Conservation (phyloP, 768 basidiomycete species). For the Saitozyma sp. region DNA sequence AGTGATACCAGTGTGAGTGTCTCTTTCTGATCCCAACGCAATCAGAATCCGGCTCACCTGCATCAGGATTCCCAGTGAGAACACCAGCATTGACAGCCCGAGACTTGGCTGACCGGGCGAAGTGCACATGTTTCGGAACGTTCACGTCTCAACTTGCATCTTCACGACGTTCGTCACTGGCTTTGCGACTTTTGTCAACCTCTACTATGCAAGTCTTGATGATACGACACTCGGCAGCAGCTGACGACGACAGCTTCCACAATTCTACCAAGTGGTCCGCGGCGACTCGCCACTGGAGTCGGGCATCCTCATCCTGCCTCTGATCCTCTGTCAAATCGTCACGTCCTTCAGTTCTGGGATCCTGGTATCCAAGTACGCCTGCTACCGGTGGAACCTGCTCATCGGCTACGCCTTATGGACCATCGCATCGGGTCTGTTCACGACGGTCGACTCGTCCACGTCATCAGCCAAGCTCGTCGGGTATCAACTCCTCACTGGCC, state of each 20-base stretch:
- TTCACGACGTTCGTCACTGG: constrained; percentile 68
- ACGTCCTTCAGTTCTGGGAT: constrained; percentile 60
- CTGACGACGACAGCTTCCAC: too few relatives aligned
- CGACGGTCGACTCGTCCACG: constrained; percentile 60
- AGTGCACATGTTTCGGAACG: constrained; percentile 68
- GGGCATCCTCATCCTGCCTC: constrained; percentile 66
- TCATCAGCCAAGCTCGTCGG: constrained; percentile 60
- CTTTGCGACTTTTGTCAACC: constrained; percentile 35
- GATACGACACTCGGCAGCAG: too few relatives aligned
- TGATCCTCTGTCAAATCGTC: constrained; percentile 65
- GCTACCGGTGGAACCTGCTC: constrained; percentile 63
- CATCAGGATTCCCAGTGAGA: too few relatives aligned
- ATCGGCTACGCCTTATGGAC: constrained; percentile 67
- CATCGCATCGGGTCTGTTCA: constrained; percentile 67
- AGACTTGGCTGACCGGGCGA: too few relatives aligned
- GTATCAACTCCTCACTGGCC: constrained; percentile 62
- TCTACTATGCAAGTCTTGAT: too few relatives aligned
- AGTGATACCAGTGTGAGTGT: constrained; percentile 66
- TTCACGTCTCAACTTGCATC: constrained; percentile 67
- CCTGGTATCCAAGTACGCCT: constrained; percentile 63
- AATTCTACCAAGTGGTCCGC: constrained; percentile 64
- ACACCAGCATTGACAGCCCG: too few relatives aligned
- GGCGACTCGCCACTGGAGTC: constrained; percentile 64
- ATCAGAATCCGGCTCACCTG: too few relatives aligned
- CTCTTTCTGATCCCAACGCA: too few relatives aligned